Base-by-base conservation (phyloP, 257 asterid species). In the Solanum sparsipilum region DNA sequence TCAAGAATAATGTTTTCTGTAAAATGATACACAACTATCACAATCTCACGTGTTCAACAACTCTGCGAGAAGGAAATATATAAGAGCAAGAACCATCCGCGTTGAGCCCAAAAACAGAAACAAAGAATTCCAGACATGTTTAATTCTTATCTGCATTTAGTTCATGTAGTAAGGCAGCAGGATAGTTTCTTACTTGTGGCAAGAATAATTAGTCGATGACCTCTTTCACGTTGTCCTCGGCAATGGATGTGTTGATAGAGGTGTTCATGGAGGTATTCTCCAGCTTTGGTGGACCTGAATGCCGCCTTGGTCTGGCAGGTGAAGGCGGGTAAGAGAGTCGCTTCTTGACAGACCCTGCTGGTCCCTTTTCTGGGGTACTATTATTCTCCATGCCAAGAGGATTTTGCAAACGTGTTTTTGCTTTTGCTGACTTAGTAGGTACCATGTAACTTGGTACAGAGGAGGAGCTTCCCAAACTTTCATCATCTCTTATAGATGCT, bases 401-500 rank as follows among this genome's bases (percentile, higher is more conserved):
- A 68, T 96, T 95, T 34, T 92, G 92, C 89, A 95, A 88, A 84
- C 92, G 94, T n/a, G 93, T 91, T 92, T 95, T 97, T 52, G 99
- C 99, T 88, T 94, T 97, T 3, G 99, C 98, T 1, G 99, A 97
- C 31, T 90, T 89, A 41, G 99, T 97, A n/a, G 98, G 83, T 0
- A 91, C 89, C 99, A 97, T 97, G 90, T 96, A 97, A 90, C 98
- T 97, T 1, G 99, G 99, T n/a, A 95, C 93, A 0, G 98, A 93
- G 1, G 96, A 86, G 73, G 93, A 94, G 85, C 99, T 97, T 0
- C 93, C 93, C 91, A 95, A 84, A 90, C 98, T 97, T 88, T 96
- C 99, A 8, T 96, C 99, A 20, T 97, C 99, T 90, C 97, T 94
- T 9, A 95, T 86, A 1, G 98, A 93, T 10, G 98, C 92, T n/a